These are phyloP conservation scores for Neonectria punicea DNA, from an alignment of 2,329 filamentous ascomycete genomes.

Conservation along the genomic window DNA sequence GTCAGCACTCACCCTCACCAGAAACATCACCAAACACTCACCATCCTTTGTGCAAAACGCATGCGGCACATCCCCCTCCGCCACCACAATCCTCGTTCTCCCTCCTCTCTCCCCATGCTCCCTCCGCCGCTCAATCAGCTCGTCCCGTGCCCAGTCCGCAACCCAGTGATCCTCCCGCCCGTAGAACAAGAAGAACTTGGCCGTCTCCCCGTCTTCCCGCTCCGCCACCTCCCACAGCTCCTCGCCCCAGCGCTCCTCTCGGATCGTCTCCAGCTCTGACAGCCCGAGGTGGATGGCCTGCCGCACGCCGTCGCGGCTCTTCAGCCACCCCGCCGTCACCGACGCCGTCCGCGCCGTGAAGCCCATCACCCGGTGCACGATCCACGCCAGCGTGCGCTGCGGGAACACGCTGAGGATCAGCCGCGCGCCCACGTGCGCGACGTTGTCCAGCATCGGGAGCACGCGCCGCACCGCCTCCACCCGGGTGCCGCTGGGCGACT, in stretches of 20 bases:
- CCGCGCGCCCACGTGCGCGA: slow-evolving; percentile 55
- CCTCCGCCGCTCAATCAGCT: slow-evolving; percentile 60
- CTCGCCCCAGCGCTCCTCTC: slow-evolving; percentile 68
- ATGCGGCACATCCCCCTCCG: slow-evolving; percentile 67
- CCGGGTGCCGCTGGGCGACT: slow-evolving; percentile 68
- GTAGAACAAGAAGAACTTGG: slow-evolving; percentile 70
- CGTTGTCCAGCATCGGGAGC: slow-evolving; percentile 53
- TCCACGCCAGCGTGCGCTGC: slow-evolving; percentile 50
- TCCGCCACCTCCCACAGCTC: slow-evolving; percentile 63
- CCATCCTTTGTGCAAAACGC: slow-evolving; percentile 64
- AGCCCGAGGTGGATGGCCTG: slow-evolving; percentile 69
- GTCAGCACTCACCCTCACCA: slow-evolving; percentile 1
- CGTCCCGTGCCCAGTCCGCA: slow-evolving; percentile 63
- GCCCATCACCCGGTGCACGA: slow-evolving; percentile 56
- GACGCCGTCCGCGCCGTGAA: slow-evolving; percentile 61
- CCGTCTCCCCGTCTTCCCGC: slow-evolving; percentile 39
- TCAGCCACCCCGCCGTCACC: slow-evolving; percentile 64
- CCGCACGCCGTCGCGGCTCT: slow-evolving; percentile 66
- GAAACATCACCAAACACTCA: slow-evolving; percentile 40
- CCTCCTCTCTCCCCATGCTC: slow-evolving; percentile 47
- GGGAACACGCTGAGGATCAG: slow-evolving; percentile 57
- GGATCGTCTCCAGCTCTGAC: slow-evolving; percentile 69
- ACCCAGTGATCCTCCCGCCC: slow-evolving; percentile 72
- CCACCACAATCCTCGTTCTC: slow-evolving; percentile 62
- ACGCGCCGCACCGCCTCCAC: slow-evolving; percentile 50